Percentiles rank a stretch among this genome's conserved stretches.
Evolutionary conservation across 768 basidiomycete genomes (phyloP).

Genomic region (Amanita polypyramis): DNA sequence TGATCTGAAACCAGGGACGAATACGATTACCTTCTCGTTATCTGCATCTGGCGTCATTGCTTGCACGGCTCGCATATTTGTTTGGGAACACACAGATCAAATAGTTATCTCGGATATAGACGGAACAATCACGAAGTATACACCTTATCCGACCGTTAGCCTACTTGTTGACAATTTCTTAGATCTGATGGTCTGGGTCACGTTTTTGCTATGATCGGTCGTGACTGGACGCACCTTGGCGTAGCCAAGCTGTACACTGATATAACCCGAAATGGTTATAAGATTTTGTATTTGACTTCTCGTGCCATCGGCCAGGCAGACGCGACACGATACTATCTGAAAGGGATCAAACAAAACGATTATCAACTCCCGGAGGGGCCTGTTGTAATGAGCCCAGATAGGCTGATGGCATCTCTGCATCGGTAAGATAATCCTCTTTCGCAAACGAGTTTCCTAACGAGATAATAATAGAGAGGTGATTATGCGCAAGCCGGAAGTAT

Average conservation of each 20-base stretch:
- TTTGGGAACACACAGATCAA: conserved; percentile 88
- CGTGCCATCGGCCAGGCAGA: conserved; percentile 98
- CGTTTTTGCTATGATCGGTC: conserved; percentile 94
- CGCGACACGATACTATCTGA: conserved; percentile 89
- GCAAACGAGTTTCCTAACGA: background rate
- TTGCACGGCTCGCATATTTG: conserved; percentile 87
- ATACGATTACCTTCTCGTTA: conserved; percentile 88
- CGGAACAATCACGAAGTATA: conserved; percentile 96
- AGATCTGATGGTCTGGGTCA: conserved; percentile 96
- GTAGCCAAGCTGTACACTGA: conserved; percentile 97
- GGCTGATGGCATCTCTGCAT: conserved; percentile 88
- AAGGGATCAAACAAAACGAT: conserved; percentile 89
- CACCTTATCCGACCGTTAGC: background rate
- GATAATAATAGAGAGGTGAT: conserved; percentile 78
- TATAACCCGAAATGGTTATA: conserved; percentile 91
- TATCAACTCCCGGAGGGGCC: conserved; percentile 97
- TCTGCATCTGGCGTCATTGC: conserved; percentile 73
- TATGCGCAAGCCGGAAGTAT: conserved; percentile 98
- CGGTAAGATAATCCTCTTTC: conserved; percentile 39
- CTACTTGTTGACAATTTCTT: background rate
- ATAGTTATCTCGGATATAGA: conserved; percentile 97
- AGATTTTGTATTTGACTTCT: conserved; percentile 95
- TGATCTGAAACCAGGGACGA: conserved; percentile 76
- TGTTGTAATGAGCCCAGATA: conserved; percentile 97
- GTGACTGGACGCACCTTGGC: conserved; percentile 96